These are phyloP conservation scores for Trichoderma sp. DNA, from an alignment of 2,329 filamentous ascomycete genomes.

Conservation along the genomic window DNA sequence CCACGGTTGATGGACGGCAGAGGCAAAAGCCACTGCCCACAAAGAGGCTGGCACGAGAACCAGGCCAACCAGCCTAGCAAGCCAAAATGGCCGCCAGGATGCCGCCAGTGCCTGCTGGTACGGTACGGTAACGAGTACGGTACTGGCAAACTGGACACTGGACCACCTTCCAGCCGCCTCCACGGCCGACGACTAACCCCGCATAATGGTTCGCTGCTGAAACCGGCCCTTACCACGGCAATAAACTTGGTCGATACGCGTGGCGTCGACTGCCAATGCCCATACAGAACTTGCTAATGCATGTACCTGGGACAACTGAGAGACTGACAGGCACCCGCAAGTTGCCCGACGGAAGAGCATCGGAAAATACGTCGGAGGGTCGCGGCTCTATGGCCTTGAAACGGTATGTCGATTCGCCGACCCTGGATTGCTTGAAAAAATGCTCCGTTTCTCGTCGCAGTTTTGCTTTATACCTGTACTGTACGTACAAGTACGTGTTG, in stretches of 20 bases:
- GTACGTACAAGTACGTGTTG: neutral
- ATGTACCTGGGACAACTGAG: neutral
- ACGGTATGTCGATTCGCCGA: slow-evolving; percentile 16
- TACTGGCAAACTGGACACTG: neutral
- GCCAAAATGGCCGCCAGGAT: slow-evolving; percentile 3
- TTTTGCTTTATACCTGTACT: neutral
- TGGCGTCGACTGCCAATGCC: slow-evolving; percentile 6
- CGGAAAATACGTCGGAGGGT: slow-evolving; percentile 8
- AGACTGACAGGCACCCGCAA: neutral
- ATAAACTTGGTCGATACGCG: slow-evolving; percentile 8
- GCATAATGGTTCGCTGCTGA: slow-evolving; percentile 17
- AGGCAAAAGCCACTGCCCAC: neutral
- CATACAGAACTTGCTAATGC: neutral
- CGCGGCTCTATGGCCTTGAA: neutral
- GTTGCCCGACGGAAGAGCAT: slow-evolving; percentile 14
- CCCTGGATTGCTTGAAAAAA: neutral
- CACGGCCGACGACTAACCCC: slow-evolving; percentile 11
- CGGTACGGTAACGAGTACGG: neutral
- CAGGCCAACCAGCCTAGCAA: neutral
- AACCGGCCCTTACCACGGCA: slow-evolving; percentile 17
- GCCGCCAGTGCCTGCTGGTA: neutral
- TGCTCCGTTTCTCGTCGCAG: neutral
- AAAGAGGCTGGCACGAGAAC: slow-evolving; percentile 8
- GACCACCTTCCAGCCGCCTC: neutral
- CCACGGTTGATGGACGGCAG: slow-evolving; percentile 5